Base-by-base conservation (phyloP, 352 stramenopile genomes). In the Pythium vanterpoolii region DNA sequence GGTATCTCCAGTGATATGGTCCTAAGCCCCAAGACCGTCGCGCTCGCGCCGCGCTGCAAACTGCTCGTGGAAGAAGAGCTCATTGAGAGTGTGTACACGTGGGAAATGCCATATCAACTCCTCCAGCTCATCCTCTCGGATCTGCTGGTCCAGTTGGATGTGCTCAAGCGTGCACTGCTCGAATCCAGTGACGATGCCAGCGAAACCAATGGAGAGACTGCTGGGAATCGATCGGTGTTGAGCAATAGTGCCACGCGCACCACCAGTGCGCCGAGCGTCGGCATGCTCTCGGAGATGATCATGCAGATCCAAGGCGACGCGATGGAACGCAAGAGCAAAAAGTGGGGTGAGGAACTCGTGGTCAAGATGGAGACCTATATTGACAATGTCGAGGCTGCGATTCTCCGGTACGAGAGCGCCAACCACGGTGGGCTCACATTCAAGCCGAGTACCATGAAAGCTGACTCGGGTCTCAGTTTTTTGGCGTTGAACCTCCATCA, bases 381-480 rank as follows among this genome's bases (percentile, higher is more conserved):
- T 27, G 82, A 73, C n/a, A 71, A 89, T 36, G 79, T 93, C 8
- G 79, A 91, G 50, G 79, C 86, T 23, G 81, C 81, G 5, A 91
- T 95, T 51, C 36, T 90, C 26, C 68, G 79, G 11, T 95, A 93
- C 34, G 82, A 79, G n/a, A 65, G 75, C 28, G 76, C 75, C 16
- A 77, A 88, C 33, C 79, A 91, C 26, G 78, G 63, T 0, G 82
- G 80, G 1, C 65, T 92, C 21, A 92, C 80, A 14, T 95, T 95
- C 44, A 95, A 95, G 60, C 86, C 86, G 8, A 92, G 81, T 55
- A 95, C 86, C 2, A 93, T 90, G 78, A 95, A 95, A 73, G 83
- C 82, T 10, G 82, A 95, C 64, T 69, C 79, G 0, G 73, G 79
- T 34, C 64, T 95, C 21, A 74, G 83, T 43, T 95, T 92, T 44